These are phyloP conservation scores for Lactarius indigo DNA, from an alignment of 768 basidiomycete species.

Conservation along the genomic window DNA sequence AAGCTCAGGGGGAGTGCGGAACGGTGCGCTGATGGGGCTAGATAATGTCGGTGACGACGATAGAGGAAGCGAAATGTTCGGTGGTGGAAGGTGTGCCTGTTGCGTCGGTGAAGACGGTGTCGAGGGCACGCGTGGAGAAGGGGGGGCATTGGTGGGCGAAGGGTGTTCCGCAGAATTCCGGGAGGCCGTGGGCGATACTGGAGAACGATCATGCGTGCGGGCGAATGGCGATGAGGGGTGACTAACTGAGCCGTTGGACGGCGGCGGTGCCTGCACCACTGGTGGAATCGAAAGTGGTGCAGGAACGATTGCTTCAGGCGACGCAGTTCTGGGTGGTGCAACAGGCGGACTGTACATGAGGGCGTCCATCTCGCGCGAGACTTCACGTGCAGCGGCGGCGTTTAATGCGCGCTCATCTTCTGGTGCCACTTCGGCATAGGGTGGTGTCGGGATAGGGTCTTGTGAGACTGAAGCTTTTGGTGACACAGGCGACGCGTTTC, in stretches of 20 bases:
- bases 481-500: neutral
- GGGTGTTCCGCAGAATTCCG: conserved; percentile 2
- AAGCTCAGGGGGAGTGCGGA: conserved; percentile 48
- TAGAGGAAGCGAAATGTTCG: conserved; percentile 14
- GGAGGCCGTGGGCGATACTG: conserved; percentile 14
- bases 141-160: neutral
- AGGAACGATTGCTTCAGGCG: conserved; percentile 31
- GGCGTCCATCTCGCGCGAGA: conserved; percentile 61
- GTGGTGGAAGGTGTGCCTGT: conserved; percentile 12
- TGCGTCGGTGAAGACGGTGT: conserved; percentile 12
- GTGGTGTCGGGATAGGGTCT: conserved; percentile 10
- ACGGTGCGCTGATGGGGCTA: conserved; percentile 30
- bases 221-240: conserved; percentile 30
- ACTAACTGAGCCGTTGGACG: conserved; percentile 27
- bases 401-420: conserved; percentile 55
- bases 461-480: neutral
- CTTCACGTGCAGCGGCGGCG: conserved; percentile 65
- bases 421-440: conserved; percentile 25
- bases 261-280: conserved; percentile 11
- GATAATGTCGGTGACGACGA: conserved; percentile 26
- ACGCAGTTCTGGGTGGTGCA: conserved; percentile 18
- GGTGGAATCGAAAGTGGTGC: conserved; percentile 39
- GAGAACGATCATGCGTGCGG: conserved; percentile 7
- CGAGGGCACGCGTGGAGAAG: neutral
- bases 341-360: conserved; percentile 40